These are phyloP conservation scores for Nothophoma quercina DNA, from an alignment of 2,329 filamentous ascomycete genomes.

Conservation along the genomic window DNA sequence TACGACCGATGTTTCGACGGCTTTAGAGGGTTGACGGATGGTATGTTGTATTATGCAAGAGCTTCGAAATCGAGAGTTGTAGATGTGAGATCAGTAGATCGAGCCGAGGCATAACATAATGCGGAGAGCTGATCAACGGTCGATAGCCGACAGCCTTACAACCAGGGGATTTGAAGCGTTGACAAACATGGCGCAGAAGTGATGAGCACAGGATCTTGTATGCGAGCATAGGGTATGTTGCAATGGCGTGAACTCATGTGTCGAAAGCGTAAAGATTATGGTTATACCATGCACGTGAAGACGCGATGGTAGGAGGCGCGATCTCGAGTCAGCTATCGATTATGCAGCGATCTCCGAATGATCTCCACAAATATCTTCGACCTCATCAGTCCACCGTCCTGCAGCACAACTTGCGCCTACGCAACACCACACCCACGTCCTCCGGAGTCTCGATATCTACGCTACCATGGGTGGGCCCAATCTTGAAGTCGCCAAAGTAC, in stretches of 20 bases:
- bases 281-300: conserved; percentile 12
- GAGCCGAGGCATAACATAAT: conserved; percentile 16
- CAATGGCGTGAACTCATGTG: not conserved
- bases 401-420: conserved; percentile 1
- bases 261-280: not conserved
- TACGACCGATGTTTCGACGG: not conserved
- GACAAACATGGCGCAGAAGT: not conserved
- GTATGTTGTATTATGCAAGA: not conserved
- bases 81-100: conserved; percentile 6
- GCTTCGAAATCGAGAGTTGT: conserved; percentile 5
- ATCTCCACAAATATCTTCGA: conserved; percentile 30
- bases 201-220: not conserved
- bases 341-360: conserved; percentile 18
- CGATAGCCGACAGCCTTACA: conserved; percentile 9
- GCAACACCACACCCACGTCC: conserved; percentile 4
- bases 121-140: conserved; percentile 7
- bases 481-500: conserved; percentile 93
- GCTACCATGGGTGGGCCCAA: conserved; percentile 80
- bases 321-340: conserved; percentile 21
- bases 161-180: not conserved
- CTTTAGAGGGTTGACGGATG: not conserved
- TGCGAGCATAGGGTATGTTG: not conserved
- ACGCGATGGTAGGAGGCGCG: not conserved
- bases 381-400: conserved; percentile 10
- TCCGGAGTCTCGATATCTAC: conserved; percentile 6